These are phyloP conservation scores for Ceratopteris richardii DNA, from an alignment of 75 land plant genomes.

Conservation along the genomic window DNA sequence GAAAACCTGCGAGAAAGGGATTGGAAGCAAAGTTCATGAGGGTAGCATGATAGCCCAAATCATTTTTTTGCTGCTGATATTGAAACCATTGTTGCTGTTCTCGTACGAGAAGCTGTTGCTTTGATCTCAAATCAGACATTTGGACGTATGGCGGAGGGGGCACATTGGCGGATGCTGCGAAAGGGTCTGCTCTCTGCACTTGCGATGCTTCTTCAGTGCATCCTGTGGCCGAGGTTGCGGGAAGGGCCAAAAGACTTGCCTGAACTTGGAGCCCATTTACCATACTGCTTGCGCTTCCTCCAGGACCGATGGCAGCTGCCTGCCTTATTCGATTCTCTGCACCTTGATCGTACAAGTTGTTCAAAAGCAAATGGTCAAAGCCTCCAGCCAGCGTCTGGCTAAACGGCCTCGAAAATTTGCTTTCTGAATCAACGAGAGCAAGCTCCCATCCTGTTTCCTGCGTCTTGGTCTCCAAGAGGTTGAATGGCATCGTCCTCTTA, in stretches of 20 bases:
- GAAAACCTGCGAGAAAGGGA: not conserved
- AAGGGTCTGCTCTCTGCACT: constrained; percentile 20
- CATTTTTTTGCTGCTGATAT: constrained; percentile 17
- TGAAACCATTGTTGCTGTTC: constrained; percentile 31
- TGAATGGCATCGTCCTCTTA: not conserved
- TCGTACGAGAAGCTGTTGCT: constrained; percentile 25
- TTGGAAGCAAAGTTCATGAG: not conserved
- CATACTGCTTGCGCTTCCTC: constrained; percentile 32
- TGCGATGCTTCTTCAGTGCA: constrained; percentile 8
- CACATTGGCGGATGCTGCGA: constrained; percentile 19
- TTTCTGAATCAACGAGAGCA: constrained; percentile 20
- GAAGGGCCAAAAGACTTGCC: constrained; percentile 17
- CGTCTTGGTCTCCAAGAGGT: not conserved
- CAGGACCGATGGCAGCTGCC: constrained; percentile 8
- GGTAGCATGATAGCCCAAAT: not conserved
- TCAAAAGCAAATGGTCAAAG: constrained; percentile 25
- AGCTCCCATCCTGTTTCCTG: constrained; percentile 30
- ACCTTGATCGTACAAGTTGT: constrained; percentile 31
- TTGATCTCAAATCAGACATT: constrained; percentile 26
- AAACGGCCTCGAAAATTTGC: constrained; percentile 15
- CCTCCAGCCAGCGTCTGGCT: constrained; percentile 20
- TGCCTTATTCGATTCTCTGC: constrained; percentile 9
- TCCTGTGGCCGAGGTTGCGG: constrained; percentile 18
- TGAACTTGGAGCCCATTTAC: constrained; percentile 10
- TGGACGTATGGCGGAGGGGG: constrained; percentile 35